phyloP scores from a whole-genome alignment of 2,329 filamentous ascomycete genomes.

The Diaporthe citriasiana region DNA sequence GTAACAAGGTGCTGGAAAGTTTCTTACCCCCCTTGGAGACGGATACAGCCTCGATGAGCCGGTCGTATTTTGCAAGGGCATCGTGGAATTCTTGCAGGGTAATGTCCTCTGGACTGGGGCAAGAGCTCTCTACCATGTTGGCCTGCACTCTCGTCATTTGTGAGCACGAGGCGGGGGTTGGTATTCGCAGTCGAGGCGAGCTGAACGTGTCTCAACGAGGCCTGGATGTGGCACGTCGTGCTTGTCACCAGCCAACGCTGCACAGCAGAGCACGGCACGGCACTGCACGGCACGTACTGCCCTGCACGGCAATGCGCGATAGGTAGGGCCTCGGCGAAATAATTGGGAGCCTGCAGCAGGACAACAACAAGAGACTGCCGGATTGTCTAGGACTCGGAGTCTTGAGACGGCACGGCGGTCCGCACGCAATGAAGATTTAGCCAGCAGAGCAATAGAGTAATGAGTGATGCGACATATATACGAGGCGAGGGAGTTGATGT shows the following conservation, averaged over 20 bases:
- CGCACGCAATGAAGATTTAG: conserved; percentile 8
- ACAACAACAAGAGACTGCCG: neutral
- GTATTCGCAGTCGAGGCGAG: neutral
- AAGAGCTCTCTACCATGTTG: conserved; percentile 42
- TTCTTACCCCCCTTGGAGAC: conserved; percentile 59
- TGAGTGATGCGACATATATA: neutral
- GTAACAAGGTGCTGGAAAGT: neutral
- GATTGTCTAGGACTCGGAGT: neutral
- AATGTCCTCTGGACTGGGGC: conserved; percentile 48
- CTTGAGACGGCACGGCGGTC: conserved; percentile 23
- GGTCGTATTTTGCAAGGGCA: conserved; percentile 46
- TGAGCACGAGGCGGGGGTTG: neutral
- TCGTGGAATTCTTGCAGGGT: conserved; percentile 47
- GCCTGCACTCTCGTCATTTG: conserved; percentile 6
- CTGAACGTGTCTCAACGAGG: neutral
- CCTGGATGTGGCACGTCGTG: conserved; percentile 1
- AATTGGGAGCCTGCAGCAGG: conserved; percentile 9
- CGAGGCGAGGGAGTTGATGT: neutral
- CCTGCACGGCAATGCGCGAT: conserved; percentile 27
- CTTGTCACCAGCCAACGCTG: conserved; percentile 1
- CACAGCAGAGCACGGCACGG: neutral
- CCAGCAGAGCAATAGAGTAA: conserved; percentile 2
- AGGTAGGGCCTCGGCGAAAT: conserved; percentile 29
- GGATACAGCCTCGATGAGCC: conserved; percentile 56
- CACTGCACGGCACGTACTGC: conserved; percentile 7